Evolutionary conservation across 805 yeast genomes (phyloP).

Genomic region (Pichia paraexigua): DNA sequence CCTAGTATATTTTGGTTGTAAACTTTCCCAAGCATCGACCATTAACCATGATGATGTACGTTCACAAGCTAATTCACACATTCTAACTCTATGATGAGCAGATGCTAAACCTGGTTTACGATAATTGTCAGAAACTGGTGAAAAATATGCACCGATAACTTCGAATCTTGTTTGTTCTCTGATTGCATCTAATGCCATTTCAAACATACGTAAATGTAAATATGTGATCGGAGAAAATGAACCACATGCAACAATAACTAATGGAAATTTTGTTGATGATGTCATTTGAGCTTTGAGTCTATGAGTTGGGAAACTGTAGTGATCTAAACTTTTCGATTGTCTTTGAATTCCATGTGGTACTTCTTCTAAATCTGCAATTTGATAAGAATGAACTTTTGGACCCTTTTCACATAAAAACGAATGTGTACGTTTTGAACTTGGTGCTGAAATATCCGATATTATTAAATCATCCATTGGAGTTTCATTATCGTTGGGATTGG

Average conservation of each 20-base stretch:
- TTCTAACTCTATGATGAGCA: constrained; percentile 82
- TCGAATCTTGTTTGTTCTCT: constrained; percentile 89
- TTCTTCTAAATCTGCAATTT: constrained; percentile 91
- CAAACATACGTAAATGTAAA: constrained; percentile 93
- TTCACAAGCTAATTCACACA: constrained; percentile 98
- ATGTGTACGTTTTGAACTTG: constrained; percentile 24
- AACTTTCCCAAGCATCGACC: constrained; percentile 99
- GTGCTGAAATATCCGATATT: background rate
- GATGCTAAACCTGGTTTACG: constrained; percentile 89
- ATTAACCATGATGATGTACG: constrained; percentile 94
- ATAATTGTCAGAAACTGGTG: constrained; percentile 91
- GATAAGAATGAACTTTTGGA: constrained; percentile 43
- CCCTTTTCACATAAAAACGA: constrained; percentile 25
- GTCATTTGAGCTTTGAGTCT: constrained; percentile 61
- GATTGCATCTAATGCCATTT: constrained; percentile 94
- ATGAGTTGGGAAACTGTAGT: constrained; percentile 82
- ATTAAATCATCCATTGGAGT: background rate
- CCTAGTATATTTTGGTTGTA: constrained; percentile 84
- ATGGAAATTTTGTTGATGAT: constrained; percentile 75
- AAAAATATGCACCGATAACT: constrained; percentile 92
- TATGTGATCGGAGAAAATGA: constrained; percentile 95
- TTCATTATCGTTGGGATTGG: background rate
- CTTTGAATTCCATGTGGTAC: constrained; percentile 91
- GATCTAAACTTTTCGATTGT: constrained; percentile 65
- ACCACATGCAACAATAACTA: constrained; percentile 96